Conservation (phyloP, 1,139 yeast genomes). For the Nakaseomyces delphensis region DNA sequence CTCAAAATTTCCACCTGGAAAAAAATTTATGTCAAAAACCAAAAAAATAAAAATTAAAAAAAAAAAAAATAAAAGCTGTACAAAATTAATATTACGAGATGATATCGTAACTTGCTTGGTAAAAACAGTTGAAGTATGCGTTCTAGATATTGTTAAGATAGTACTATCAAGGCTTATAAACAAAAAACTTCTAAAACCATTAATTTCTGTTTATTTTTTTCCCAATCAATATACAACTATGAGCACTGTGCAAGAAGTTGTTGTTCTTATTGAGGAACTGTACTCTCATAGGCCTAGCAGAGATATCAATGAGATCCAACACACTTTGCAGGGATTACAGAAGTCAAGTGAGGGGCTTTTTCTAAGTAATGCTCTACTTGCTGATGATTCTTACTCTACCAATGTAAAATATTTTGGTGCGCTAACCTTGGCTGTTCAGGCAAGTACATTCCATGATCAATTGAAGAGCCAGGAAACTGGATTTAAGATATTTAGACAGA, state of each 20-base stretch:
- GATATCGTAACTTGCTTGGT: too few species aligned
- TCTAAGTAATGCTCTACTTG: constrained; percentile 44
- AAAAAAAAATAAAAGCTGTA: too few species aligned
- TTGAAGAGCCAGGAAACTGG: constrained; percentile 15
- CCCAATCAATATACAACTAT: constrained; percentile 6
- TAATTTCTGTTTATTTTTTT: too few species aligned
- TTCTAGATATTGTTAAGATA: too few species aligned
- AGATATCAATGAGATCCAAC: constrained; percentile 42
- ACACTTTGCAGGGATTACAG: constrained; percentile 46
- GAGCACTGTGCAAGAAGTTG: constrained; percentile 21
- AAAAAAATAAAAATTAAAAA: too few species aligned
- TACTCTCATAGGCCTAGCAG: constrained; percentile 30
- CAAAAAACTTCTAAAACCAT: too few species aligned
- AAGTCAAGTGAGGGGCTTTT: constrained; percentile 42
- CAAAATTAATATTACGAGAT: too few species aligned
- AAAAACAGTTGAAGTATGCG: too few species aligned
- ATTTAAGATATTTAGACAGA: constrained; percentile 23
- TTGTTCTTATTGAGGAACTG: constrained; percentile 25
- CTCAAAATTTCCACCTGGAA: too few species aligned
- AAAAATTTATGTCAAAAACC: too few species aligned
- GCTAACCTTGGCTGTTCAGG: constrained; percentile 53
- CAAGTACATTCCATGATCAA: constrained; percentile 30
- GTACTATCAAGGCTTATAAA: too few species aligned
- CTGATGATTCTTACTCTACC: constrained; percentile 31
- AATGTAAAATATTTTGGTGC: constrained; percentile 68